Evolutionary conservation across 768 basidiomycete species (phyloP).

Genomic region (Russula olivacea): DNA sequence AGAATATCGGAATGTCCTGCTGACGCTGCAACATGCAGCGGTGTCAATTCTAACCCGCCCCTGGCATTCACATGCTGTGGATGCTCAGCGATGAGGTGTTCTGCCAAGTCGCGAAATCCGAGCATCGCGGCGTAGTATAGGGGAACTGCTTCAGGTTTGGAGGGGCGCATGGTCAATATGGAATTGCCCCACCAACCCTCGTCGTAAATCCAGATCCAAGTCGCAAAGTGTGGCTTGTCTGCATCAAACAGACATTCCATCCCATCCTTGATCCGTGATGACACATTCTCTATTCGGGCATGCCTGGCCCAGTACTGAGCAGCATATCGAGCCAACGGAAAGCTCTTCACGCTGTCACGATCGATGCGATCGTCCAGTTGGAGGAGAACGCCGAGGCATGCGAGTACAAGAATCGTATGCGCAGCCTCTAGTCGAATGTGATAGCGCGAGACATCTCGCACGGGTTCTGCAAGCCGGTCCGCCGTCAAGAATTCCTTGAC

Average conservation of each 20-base stretch:
- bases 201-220: neutral
- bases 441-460: neutral
- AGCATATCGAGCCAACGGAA: neutral
- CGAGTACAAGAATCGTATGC: neutral
- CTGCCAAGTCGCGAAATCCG: neutral
- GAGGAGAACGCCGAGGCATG: neutral
- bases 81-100: neutral
- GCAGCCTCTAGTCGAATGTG: neutral
- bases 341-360: neutral
- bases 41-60: neutral
- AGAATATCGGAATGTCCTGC: neutral
- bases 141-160: neutral
- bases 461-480: neutral
- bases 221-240: neutral
- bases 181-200: neutral
- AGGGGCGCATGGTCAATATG: neutral
- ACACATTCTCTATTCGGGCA: neutral
- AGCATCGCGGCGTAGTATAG: neutral
- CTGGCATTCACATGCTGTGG: neutral
- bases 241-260: neutral
- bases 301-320: neutral
- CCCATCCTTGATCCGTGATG: neutral
- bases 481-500: conserved; percentile 2
- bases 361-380: neutral
- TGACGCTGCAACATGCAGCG: neutral